phyloP scores from a whole-genome alignment of 768 basidiomycete species.

The Tulasnella sp. region DNA sequence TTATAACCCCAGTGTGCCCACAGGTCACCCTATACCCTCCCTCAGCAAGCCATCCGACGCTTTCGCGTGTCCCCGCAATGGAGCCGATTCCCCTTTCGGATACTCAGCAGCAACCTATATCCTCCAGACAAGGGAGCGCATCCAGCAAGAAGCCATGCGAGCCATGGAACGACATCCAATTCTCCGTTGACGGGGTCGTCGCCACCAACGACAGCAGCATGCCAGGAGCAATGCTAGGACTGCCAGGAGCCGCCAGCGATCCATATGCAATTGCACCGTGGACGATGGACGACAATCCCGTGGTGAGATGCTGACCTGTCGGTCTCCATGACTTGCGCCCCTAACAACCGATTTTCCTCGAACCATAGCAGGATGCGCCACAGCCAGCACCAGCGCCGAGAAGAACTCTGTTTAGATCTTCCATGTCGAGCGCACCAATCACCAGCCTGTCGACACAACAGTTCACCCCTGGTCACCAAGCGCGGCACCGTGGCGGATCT shows the following conservation, averaged over 20 bases:
- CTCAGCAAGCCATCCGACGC: neutral
- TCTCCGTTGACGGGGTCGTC: conserved; percentile 12
- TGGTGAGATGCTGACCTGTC: neutral
- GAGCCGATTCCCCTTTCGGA: neutral
- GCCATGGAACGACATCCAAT: conserved; percentile 25
- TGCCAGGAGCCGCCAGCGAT: neutral
- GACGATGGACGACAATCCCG: conserved; percentile 9
- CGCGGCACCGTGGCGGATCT: conserved; percentile 14
- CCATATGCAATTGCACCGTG: conserved; percentile 23
- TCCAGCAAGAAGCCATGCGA: conserved; percentile 14
- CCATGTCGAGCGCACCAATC: neutral
- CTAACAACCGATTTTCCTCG: neutral
- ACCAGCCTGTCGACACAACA: neutral
- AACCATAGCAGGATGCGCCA: neutral
- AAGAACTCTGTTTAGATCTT: conserved; percentile 2
- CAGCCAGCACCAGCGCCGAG: neutral
- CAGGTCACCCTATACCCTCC: conserved; percentile 1
- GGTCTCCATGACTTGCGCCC: neutral
- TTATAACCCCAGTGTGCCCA: neutral
- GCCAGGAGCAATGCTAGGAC: neutral
- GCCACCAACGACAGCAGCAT: neutral
- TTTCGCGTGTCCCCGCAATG: neutral
- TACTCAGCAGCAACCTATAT: neutral
- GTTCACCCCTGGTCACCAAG: neutral
- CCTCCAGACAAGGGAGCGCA: neutral